phyloP scores from a whole-genome alignment of 345 rosid genomes.

The Melaleuca quinquenervia region DNA sequence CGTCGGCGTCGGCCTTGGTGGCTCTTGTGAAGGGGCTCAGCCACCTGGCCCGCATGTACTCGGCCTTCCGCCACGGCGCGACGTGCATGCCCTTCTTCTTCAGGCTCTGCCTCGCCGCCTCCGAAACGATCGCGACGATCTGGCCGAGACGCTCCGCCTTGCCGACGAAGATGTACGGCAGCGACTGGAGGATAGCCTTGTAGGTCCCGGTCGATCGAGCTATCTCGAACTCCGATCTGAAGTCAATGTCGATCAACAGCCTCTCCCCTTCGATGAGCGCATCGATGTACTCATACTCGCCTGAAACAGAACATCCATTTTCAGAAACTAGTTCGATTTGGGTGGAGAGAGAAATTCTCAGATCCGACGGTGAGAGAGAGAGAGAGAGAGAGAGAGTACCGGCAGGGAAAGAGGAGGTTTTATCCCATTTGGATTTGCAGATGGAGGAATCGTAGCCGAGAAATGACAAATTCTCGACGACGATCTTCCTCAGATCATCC shows the following conservation, averaged over 20 bases:
- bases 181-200: slow-evolving; percentile 58
- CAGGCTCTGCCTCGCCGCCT: slow-evolving; percentile 81
- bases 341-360: not conserved
- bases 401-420: slow-evolving; percentile 57
- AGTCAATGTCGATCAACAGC: slow-evolving; percentile 70
- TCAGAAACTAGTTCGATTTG: not conserved
- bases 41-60: slow-evolving; percentile 90
- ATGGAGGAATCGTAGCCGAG: slow-evolving; percentile 65
- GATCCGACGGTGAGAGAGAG: not conserved
- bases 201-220: slow-evolving; percentile 71
- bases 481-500: slow-evolving; percentile 59
- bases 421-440: slow-evolving; percentile 96
- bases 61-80: slow-evolving; percentile 92
- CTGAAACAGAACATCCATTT: slow-evolving; percentile 15
- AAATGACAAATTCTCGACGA: slow-evolving; percentile 46
- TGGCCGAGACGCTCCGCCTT: slow-evolving; percentile 70
- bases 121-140: slow-evolving; percentile 69
- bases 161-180: slow-evolving; percentile 84
- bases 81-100: slow-evolving; percentile 91
- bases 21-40: slow-evolving; percentile 48
- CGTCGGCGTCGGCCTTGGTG: not conserved
- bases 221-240: slow-evolving; percentile 92
- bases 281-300: slow-evolving; percentile 87
- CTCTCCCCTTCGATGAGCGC: slow-evolving; percentile 55
- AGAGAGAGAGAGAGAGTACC: slow-evolving; percentile 23